Base-by-base conservation (phyloP, 495 filamentous ascomycete species). In the Letharia lupina region DNA sequence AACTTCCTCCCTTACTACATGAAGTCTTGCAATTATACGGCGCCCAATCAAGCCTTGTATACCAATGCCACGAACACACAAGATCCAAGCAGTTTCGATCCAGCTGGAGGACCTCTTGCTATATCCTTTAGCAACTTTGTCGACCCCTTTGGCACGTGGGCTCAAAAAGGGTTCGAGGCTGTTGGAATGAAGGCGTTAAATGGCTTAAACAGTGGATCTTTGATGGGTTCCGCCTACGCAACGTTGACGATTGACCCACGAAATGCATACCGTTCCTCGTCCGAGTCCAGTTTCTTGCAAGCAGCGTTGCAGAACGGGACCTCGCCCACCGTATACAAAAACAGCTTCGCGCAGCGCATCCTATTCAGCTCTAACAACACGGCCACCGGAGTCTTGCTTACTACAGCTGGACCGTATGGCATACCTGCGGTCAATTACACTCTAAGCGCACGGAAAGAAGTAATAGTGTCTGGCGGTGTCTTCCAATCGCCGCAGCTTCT, bases 401-500 rank as follows among this genome's bases (percentile, higher is more conserved):
- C 44, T 20, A 47, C 44, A 6, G 18, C 15, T 20, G 64, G 67
- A 9, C 35, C 67, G 10, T 69, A 61, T 31, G 67, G 67, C 37
- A 66, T 54, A 28, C 39, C 56, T 8, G 20, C 64, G 10, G 12
- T 70, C n/a, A 69, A 69, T 28, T 69, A 44, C 35, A 64, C 65
- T 3, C 35, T 70, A 31, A 48, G 10, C 33, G 68, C 68, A 39
- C 23, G 61, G 23, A 78, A 77, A n/a, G 82, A 83, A 59, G 73
- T 83, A 23, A 80, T 84, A 8, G 37, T 83, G 8, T 76, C 76
- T 2, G 79, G 75, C 28, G 81, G 81, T 10, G 75, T 72, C 5
- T 74, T 83, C 56, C 73, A 79, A 35, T 76, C 79, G 18, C 82
- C 82, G 0, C 81, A 83, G 61, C 69, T 84, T 10, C 72, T 84